Evolutionary conservation across 805 yeast genomes (phyloP).

Genomic region (Lachancea thermotolerans): DNA sequence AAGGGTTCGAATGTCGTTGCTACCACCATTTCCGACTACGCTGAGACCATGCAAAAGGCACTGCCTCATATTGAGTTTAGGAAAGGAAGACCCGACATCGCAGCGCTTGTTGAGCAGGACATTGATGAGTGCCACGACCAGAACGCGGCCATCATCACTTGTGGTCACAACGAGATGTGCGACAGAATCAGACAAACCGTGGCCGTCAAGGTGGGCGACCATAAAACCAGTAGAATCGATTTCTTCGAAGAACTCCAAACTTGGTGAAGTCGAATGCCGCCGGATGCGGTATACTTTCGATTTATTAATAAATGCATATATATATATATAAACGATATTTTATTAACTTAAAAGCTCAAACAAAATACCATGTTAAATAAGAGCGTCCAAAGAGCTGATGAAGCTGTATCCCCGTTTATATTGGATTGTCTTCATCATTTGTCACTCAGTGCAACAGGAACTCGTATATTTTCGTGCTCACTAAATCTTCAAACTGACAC

Average conservation of each 20-base stretch:
- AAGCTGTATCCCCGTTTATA: too few relatives aligned
- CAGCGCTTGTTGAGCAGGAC: constrained; percentile 33
- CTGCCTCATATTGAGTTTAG: constrained; percentile 36
- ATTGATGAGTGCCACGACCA: constrained; percentile 32
- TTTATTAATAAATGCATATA: too few relatives aligned
- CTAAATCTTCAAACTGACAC: too few relatives aligned
- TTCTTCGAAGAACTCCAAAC: constrained; percentile 52
- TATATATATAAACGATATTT: too few relatives aligned
- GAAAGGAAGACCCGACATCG: constrained; percentile 41
- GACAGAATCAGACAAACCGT: constrained; percentile 45
- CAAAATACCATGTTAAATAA: too few relatives aligned
- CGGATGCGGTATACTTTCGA: too few relatives aligned
- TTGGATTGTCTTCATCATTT: too few relatives aligned
- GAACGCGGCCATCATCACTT: constrained; percentile 44
- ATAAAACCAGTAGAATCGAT: constrained; percentile 41
- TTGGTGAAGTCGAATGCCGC: constrained; percentile 35
- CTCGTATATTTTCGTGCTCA: too few relatives aligned
- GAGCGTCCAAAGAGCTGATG: too few relatives aligned
- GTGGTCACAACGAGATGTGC: constrained; percentile 50
- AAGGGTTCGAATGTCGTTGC: constrained; percentile 8
- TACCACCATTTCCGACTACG: neutral
- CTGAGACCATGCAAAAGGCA: constrained; percentile 13
- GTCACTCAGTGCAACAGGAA: too few relatives aligned
- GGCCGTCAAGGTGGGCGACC: constrained; percentile 27
- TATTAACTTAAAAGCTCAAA: too few relatives aligned